A percentile compares a stretch with the other conserved stretches of the same genome.
Evolutionary conservation across 441 rosid genomes (phyloP).

Genomic region (Adansonia grandidieri): DNA sequence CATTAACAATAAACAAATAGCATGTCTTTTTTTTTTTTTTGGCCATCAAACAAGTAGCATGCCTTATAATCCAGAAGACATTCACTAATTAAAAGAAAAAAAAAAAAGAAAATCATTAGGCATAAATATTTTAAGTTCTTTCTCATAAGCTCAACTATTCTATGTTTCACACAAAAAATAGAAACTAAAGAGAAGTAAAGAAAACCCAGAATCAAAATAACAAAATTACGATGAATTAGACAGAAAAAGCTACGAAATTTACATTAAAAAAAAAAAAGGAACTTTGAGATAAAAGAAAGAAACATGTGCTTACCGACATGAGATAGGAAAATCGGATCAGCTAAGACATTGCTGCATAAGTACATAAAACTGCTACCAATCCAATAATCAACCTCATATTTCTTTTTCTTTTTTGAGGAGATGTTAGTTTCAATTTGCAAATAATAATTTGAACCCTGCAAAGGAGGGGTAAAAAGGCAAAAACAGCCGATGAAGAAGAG

Average conservation of each 20-base stretch:
- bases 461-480: not conserved
- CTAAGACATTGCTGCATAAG: slow-evolving; percentile 38
- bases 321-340: slow-evolving; percentile 72
- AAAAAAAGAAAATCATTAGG: not conserved
- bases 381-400: slow-evolving; percentile 29
- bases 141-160: not conserved
- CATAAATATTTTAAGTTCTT: not conserved
- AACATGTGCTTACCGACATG: slow-evolving; percentile 49
- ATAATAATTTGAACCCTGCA: not conserved
- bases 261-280: not conserved
- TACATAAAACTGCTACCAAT: slow-evolving; percentile 31
- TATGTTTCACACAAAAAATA: not conserved
- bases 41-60: not conserved
- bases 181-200: not conserved
- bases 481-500: not conserved
- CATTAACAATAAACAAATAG: not conserved
- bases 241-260: not conserved
- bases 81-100: not conserved
- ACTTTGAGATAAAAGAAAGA: not conserved
- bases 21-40: not conserved
- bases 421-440: not conserved
- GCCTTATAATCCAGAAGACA: not conserved
- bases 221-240: not conserved
- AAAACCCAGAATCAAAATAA: not conserved
- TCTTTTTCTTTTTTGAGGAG: not conserved